Evolutionary conservation across 805 yeast genomes (phyloP).

Genomic region (Priceomyces fermenticarens): DNA sequence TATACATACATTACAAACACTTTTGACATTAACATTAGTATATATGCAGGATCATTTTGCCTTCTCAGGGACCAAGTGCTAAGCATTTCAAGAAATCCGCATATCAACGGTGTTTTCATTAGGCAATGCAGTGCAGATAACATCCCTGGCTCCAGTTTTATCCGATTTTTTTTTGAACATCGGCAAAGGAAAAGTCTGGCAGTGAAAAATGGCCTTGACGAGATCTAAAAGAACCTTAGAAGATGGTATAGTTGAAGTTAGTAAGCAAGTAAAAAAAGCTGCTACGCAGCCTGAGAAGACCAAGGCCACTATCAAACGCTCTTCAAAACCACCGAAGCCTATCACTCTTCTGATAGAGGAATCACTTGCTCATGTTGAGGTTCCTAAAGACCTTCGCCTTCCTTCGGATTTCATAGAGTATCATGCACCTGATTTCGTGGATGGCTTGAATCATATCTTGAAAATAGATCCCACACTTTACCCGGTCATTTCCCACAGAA

Average conservation of each 20-base stretch:
- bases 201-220: slow-evolving; percentile 5
- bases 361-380: slow-evolving; percentile 9
- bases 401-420: slow-evolving; percentile 27
- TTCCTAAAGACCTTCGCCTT: slow-evolving; percentile 14
- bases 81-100: no score
- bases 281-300: neutral
- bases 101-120: no score
- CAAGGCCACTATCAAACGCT: neutral
- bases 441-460: slow-evolving; percentile 28
- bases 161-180: no score
- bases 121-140: no score
- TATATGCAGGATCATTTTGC: no score
- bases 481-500: slow-evolving; percentile 25
- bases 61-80: no score
- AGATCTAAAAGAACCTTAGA: slow-evolving; percentile 4
- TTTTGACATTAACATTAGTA: no score
- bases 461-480: slow-evolving; percentile 32
- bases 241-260: neutral
- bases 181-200: no score
- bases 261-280: neutral
- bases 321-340: slow-evolving; percentile 3
- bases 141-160: no score
- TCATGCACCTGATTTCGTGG: slow-evolving; percentile 32
- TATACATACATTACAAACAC: no score
- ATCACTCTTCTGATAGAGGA: slow-evolving; percentile 13